Evolutionary conservation across 1,284 basidiomycete species (phyloP).

Genomic region (Leccinum solheimii): DNA sequence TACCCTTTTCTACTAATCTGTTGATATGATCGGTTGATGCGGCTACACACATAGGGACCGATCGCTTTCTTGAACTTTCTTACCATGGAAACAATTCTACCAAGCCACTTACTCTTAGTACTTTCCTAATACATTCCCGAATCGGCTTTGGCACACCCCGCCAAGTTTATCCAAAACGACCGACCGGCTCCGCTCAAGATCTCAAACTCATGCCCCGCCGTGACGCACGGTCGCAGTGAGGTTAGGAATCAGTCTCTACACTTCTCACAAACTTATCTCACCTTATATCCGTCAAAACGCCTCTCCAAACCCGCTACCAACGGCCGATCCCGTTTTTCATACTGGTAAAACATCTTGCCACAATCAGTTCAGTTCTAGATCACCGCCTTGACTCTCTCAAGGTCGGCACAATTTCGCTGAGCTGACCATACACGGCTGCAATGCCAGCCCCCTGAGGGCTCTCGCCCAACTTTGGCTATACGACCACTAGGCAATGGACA

Average conservation of each 20-base stretch:
- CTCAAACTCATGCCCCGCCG: constrained; percentile 13
- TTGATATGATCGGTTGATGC: constrained; percentile 27
- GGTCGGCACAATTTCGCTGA: constrained; percentile 19
- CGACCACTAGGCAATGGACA: neutral
- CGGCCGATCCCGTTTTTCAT: constrained; percentile 18
- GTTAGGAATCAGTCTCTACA: constrained; percentile 1
- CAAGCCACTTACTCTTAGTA: constrained; percentile 6
- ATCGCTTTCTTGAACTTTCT: constrained; percentile 28
- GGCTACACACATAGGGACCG: constrained; percentile 15
- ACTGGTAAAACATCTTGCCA: constrained; percentile 10
- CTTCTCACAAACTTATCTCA: constrained; percentile 20
- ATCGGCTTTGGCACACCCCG: neutral
- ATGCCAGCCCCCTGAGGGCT: neutral
- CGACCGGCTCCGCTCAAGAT: constrained; percentile 5
- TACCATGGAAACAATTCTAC: constrained; percentile 33
- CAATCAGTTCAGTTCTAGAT: constrained; percentile 13
- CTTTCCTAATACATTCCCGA: constrained; percentile 1
- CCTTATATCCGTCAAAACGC: constrained; percentile 25
- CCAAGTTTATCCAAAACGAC: neutral
- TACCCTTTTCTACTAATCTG: constrained; percentile 27
- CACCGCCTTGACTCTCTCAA: constrained; percentile 15
- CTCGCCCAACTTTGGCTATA: neutral
- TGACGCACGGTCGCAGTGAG: constrained; percentile 21
- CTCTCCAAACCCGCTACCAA: constrained; percentile 17
- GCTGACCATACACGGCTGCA: constrained; percentile 1